These are phyloP conservation scores for Aphanomyces invadans DNA, from an alignment of 352 stramenopile species.

Conservation along the genomic window DNA sequence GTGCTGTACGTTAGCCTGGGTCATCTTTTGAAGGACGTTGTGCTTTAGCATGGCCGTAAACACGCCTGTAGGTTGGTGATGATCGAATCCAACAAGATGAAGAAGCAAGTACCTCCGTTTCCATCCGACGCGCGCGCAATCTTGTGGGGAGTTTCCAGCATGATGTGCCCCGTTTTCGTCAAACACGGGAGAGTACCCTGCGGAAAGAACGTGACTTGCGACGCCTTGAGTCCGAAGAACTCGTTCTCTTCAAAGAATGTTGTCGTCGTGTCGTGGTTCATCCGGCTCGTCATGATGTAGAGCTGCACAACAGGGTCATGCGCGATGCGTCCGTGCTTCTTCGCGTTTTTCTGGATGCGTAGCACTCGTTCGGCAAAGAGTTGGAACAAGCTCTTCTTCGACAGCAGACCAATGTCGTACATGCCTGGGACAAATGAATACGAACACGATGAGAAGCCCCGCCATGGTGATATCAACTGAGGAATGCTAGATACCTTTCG, in stretches of 20 bases:
- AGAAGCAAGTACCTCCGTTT: conserved; percentile 92
- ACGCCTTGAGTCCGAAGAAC: conserved; percentile 88
- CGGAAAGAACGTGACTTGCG: conserved; percentile 92
- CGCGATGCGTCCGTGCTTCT: conserved; percentile 13
- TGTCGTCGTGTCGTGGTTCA: conserved; percentile 92
- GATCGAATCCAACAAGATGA: neutral
- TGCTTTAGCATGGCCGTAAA: conserved; percentile 76
- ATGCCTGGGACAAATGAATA: conserved; percentile 34
- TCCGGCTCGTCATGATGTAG: conserved; percentile 96
- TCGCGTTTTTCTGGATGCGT: conserved; percentile 52
- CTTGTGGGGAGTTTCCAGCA: conserved; percentile 81
- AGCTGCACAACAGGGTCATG: conserved; percentile 48
- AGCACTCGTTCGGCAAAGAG: conserved; percentile 89
- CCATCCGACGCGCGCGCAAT: conserved; percentile 93
- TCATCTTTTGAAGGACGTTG: conserved; percentile 85
- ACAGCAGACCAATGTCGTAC: conserved; percentile 90
- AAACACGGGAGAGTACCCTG: conserved; percentile 97
- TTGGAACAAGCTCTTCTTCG: conserved; percentile 90
- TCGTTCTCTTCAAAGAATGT: conserved; percentile 86
- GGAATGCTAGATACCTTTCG: conserved; percentile 62
- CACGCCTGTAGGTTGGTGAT: no score
- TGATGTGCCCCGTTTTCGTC: conserved; percentile 90
- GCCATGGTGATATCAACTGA: neutral
- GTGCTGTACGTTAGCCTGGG: conserved; percentile 81
- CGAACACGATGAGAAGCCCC: no score